These are phyloP conservation scores for Phalaenopsis equestris DNA, from an alignment of 106 monocot species.

Conservation along the genomic window DNA sequence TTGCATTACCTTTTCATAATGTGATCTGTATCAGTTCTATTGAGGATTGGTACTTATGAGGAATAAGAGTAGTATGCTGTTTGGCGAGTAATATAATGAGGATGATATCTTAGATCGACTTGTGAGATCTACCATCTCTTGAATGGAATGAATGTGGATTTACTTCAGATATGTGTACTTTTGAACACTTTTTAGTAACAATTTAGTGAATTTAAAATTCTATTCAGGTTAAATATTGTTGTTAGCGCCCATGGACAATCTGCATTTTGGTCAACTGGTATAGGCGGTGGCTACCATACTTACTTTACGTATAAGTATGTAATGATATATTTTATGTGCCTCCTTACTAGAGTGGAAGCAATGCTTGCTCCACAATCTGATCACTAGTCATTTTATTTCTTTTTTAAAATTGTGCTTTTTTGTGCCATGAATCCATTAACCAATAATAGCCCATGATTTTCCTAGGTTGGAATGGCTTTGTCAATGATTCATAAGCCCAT, in stretches of 20 bases:
- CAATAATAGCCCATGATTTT: neutral
- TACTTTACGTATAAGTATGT: neutral
- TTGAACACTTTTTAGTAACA: neutral
- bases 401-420: neutral
- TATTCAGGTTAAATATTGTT: neutral
- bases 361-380: neutral
- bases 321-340: neutral
- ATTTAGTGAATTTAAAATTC: neutral
- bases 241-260: neutral
- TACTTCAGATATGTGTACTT: neutral
- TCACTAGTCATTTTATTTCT: neutral
- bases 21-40: too few relatives aligned
- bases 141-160: neutral
- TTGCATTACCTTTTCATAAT: too few relatives aligned
- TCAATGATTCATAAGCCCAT: slow-evolving; percentile 1
- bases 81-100: neutral
- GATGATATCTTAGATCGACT: neutral
- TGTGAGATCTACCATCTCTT: neutral
- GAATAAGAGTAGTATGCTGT: neutral
- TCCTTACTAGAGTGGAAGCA: neutral
- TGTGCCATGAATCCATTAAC: neutral
- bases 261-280: neutral
- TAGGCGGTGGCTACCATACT: neutral
- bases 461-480: neutral
- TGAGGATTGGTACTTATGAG: too few relatives aligned